Evolutionary conservation across 306 rosid species (phyloP), one percentile per base, ranked within the genome.

Genomic region (Echinosophora koreensis): DNA sequence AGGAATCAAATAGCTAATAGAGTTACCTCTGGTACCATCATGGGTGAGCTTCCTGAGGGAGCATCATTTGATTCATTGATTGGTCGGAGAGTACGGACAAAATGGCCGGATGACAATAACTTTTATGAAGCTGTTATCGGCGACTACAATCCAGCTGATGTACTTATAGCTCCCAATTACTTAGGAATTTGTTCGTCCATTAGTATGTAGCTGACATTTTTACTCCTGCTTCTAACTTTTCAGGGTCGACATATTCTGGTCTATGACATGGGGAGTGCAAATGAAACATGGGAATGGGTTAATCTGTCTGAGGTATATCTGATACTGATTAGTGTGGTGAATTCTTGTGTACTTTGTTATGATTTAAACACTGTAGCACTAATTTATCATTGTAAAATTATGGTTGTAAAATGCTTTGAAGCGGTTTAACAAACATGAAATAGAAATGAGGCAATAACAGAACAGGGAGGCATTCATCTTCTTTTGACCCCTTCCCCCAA

Each of bases 21-120:
- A 82, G 93, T 81, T 78, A 74, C 90, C 49, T 81, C 97, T 1
- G 87, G 90, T 77, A 85, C 88, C 5, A 50, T 80, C 72, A 69
- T 77, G 58, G 79, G 69, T 71, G 96, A 88, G 78, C 94, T 60
- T 78, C 83, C 87, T 37, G 96, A 94, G 47, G 97, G 90, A 72
- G 78, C 84, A 61, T 60, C 87, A 15, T 46, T 68, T 74, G 88
- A 85, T 84, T 78, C 97, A 56, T 82, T 92, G 52, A 82, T 92
- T 70, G 94, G 94, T 73, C 87, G 91, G 85, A 92, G 86, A 90
- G 94, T 94, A 54, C 90, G 91, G 63, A 92, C 97, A 28, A 88
- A 91, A 87, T 94, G 98, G 98, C 98, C 98, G 1, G 97, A 92
- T 84, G 97, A 94, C 82, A 94, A 94, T 82, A 87, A 86, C 81